Evolutionary conservation across 495 filamentous ascomycete species (phyloP).

Genomic region (Penicillium goetzii): DNA sequence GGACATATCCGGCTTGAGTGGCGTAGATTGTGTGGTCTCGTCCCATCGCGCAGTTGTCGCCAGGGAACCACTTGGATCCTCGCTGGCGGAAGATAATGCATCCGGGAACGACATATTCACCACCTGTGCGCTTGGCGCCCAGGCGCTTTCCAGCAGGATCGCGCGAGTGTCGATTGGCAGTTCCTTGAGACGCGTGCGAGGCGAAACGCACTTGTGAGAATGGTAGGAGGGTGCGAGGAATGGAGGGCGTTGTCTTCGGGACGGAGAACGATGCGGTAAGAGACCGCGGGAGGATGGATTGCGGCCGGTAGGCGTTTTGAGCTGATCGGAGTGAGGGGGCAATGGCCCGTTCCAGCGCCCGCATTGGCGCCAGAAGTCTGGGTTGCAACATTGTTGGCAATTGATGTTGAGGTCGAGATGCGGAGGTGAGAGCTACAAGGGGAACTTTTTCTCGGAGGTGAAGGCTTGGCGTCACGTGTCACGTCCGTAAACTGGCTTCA

Average conservation of each 20-base stretch:
- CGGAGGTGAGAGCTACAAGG: conserved; percentile 29
- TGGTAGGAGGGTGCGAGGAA: conserved; percentile 37
- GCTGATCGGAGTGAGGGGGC: conserved; percentile 35
- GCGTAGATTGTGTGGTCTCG: conserved; percentile 98
- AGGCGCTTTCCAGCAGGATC: conserved; percentile 91
- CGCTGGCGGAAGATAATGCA: conserved; percentile 98
- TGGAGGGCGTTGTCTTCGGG: conserved; percentile 33
- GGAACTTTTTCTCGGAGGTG: conserved; percentile 44
- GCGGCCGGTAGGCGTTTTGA: conserved; percentile 26
- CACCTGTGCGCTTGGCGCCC: conserved; percentile 89
- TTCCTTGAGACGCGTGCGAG: conserved; percentile 82
- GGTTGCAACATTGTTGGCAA: conserved; percentile 44
- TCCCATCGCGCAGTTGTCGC: conserved; percentile 91
- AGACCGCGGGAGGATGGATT: conserved; percentile 46
- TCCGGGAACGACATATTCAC: conserved; percentile 88
- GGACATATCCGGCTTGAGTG: conserved; percentile 80
- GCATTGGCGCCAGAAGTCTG: conserved; percentile 45
- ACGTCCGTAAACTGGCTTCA: conserved; percentile 34
- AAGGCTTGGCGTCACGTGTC: conserved; percentile 41
- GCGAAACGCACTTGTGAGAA: conserved; percentile 67
- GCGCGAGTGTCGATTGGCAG: conserved; percentile 78
- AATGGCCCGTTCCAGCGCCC: conserved; percentile 46
- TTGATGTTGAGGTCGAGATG: conserved; percentile 25
- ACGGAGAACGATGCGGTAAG: conserved; percentile 37
- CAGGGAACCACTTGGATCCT: conserved; percentile 90